These are phyloP conservation scores for Hippophae gyantsensis DNA, from an alignment of 306 rosid species.

Conservation along the genomic window DNA sequence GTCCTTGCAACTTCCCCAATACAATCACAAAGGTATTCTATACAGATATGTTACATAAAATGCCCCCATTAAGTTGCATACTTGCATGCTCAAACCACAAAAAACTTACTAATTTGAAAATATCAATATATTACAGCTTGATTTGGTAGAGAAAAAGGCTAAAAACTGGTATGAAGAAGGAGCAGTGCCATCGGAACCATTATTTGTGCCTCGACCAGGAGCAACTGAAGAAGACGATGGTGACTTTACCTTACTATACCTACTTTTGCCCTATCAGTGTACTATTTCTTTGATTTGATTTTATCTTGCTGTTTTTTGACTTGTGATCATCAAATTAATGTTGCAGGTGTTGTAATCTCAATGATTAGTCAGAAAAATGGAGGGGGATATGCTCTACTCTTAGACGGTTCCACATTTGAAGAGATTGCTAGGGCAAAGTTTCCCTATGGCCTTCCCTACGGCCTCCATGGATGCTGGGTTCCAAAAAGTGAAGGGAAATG, in stretches of 20 bases:
- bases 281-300: too few species aligned
- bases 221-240: conserved; percentile 94
- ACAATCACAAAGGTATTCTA: conserved; percentile 67
- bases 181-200: conserved; percentile 80
- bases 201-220: conserved; percentile 81
- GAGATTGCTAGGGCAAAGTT: conserved; percentile 92
- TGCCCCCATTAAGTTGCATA: too few species aligned
- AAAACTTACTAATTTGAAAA: background rate
- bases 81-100: too few species aligned
- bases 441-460: conserved; percentile 90
- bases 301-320: too few species aligned
- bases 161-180: conserved; percentile 81
- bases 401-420: conserved; percentile 71
- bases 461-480: conserved; percentile 97
- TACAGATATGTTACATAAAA: too few species aligned
- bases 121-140: conserved; percentile 37
- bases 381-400: conserved; percentile 60
- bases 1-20: conserved; percentile 97
- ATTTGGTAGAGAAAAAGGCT: conserved; percentile 52
- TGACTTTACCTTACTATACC: conserved; percentile 2
- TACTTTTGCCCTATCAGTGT: too few species aligned
- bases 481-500: conserved; percentile 28
- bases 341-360: conserved; percentile 78
- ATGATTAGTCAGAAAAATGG: conserved; percentile 73
- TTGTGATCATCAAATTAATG: background rate